Evolutionary conservation across 1,284 basidiomycete species (phyloP).

Genomic region (Mrakiaceae sp.): DNA sequence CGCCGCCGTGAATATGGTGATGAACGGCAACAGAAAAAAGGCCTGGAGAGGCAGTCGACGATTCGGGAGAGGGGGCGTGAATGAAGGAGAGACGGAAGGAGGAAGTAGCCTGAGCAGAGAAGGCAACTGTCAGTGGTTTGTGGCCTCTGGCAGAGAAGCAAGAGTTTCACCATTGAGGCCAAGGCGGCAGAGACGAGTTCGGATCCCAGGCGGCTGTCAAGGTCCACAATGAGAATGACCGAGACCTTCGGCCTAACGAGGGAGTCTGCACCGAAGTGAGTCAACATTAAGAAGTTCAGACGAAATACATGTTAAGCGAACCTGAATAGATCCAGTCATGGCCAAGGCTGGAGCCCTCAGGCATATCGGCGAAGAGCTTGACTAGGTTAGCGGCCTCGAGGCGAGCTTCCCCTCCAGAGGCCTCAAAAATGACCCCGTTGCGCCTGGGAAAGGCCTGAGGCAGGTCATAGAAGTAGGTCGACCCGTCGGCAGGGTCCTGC

Average conservation of each 20-base stretch:
- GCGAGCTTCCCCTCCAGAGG: conserved; percentile 21
- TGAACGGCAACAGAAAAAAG: too few relatives aligned
- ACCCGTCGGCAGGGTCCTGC: conserved; percentile 34
- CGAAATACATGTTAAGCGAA: conserved; percentile 26
- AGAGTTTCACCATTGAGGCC: too few relatives aligned
- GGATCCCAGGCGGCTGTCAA: conserved; percentile 54
- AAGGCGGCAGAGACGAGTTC: conserved; percentile 35
- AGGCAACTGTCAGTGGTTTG: too few relatives aligned
- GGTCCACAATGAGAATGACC: conserved; percentile 63
- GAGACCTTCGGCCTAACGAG: conserved; percentile 27
- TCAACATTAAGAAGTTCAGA: too few relatives aligned
- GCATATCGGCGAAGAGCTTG: conserved; percentile 23
- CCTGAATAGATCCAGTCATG: conserved; percentile 53
- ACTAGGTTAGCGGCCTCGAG: conserved; percentile 20
- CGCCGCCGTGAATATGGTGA: too few relatives aligned
- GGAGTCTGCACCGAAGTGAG: too few relatives aligned
- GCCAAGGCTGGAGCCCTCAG: conserved; percentile 16
- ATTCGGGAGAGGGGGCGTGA: conserved; percentile 26
- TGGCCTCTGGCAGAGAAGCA: too few relatives aligned
- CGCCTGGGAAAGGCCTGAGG: conserved; percentile 57
- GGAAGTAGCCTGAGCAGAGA: too few relatives aligned
- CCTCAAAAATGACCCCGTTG: conserved; percentile 41
- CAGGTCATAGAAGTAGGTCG: conserved; percentile 80
- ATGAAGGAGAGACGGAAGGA: conserved; percentile 35
- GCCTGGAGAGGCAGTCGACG: conserved; percentile 9